phyloP scores from a whole-genome alignment of 1,139 yeast genomes.

The Trichomonascaceae sp. region DNA sequence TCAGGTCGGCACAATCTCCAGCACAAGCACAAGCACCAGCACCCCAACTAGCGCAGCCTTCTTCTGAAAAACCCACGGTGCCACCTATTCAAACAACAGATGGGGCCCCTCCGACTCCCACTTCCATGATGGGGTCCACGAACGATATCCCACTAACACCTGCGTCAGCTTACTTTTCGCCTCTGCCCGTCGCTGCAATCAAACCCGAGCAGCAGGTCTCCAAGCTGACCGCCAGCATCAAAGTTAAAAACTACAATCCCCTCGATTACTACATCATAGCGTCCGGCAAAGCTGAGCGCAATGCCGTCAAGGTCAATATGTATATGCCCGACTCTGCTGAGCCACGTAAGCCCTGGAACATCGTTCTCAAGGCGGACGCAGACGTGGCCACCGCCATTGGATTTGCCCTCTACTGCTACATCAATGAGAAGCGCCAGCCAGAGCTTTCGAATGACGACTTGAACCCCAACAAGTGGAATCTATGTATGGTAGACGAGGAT shows the following conservation, averaged over 20 bases:
- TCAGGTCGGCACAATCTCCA: not conserved
- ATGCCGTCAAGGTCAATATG: constrained; percentile 25
- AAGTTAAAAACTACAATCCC: constrained; percentile 25
- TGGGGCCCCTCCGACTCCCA: not conserved
- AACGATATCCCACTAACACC: no score
- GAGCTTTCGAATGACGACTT: constrained; percentile 19
- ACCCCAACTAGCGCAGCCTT: not conserved
- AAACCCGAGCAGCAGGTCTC: constrained; percentile 7
- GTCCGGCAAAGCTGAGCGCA: constrained; percentile 26
- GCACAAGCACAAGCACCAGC: not conserved
- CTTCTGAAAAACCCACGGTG: not conserved
- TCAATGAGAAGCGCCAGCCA: constrained; percentile 20
- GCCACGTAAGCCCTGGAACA: constrained; percentile 25
- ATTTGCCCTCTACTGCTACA: constrained; percentile 26
- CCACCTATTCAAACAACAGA: no score
- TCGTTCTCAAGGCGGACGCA: constrained; percentile 27
- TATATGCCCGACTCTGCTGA: constrained; percentile 26
- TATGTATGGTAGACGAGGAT: constrained; percentile 33
- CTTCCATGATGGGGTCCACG: not conserved
- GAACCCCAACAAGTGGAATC: constrained; percentile 30
- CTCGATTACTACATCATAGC: constrained; percentile 30
- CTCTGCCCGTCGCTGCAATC: no score
- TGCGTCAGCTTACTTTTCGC: no score
- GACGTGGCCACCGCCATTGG: constrained; percentile 32
- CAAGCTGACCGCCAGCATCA: constrained; percentile 19